Evolutionary conservation across 2,329 filamentous ascomycete species (phyloP), one percentile per base, ranked within the genome.

Genomic region (Dryadomyces quercus-mongolicae): DNA sequence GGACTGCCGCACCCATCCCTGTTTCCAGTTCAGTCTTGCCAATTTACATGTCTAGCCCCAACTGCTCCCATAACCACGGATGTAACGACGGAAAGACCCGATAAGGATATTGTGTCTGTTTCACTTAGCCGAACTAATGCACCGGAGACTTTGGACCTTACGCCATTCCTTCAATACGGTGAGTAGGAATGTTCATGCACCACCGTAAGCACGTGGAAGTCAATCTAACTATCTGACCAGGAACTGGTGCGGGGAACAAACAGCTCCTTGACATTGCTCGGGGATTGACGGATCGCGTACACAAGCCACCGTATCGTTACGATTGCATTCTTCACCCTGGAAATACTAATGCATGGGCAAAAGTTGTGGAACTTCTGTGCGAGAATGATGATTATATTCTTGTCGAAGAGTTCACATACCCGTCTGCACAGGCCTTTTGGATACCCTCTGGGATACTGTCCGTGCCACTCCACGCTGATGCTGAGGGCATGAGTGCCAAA

Each of bases 261-360:
- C 44, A 54, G 45, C 34, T 56, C 21, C 36, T 52, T 1, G 47
- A 51, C 8, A 13, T 56, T 8, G 54, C 43, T 3, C 25, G 51
- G 2, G 25, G n/a, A 15, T 22, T 56, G 42, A 56, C 54, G 1
- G 54, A 56, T 21, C 47, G 48, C n/a, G 48, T 56, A 7, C 54
- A 56, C 47, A 42, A 43, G 7, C 54, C 54, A 3, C 47, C 40
- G 15, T 56, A 53, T 22, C 20, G 58, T 5, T 64, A 59, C 53
- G 59, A 66, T 9, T 57, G 58, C 34, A 53, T 66, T 1, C 55
- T 65, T 34, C 61, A 65, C 25, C 55, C 61, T 1, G 65, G 65
- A 18, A 67, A 67, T 51, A 67, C 63, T 1, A 64, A 66, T 53
- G 64, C 63, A 9, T 67, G 64, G 65, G 51, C 58, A 31, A 67